A percentile compares a stretch with the other conserved stretches of the same genome.
Evolutionary conservation across 257 asterid species (phyloP).

Genomic region (Rhazya stricta): DNA sequence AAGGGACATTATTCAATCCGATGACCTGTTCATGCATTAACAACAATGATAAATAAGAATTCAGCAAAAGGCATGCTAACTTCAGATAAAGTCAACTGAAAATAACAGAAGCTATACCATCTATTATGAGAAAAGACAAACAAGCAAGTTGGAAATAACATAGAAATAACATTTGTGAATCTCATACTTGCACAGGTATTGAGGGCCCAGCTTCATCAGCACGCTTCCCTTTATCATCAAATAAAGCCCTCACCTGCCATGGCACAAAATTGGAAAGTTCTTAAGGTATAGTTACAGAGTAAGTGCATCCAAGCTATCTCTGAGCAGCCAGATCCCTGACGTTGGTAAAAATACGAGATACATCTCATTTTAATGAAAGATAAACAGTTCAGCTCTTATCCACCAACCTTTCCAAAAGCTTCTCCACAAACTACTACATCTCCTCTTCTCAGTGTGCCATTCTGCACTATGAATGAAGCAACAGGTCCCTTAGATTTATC

Average conservation of each 20-base stretch:
- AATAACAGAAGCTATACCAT: not conserved
- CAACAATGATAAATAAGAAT: constrained; percentile 13
- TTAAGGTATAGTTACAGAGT: constrained; percentile 11
- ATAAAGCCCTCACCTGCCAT: constrained; percentile 84
- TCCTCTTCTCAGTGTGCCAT: constrained; percentile 88
- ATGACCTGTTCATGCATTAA: constrained; percentile 52
- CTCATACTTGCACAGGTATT: constrained; percentile 80
- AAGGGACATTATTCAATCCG: constrained; percentile 88
- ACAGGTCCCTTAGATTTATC: constrained; percentile 93
- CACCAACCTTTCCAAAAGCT: constrained; percentile 96
- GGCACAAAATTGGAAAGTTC: constrained; percentile 22
- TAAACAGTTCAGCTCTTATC: constrained; percentile 16
- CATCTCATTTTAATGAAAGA: not conserved
- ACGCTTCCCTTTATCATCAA: constrained; percentile 79
- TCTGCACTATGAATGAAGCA: constrained; percentile 93
- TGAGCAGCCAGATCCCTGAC: not conserved
- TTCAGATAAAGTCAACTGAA: not conserved
- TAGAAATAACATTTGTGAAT: not conserved
- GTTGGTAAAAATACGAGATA: constrained; percentile 7
- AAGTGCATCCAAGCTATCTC: constrained; percentile 4
- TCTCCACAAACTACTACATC: constrained; percentile 85
- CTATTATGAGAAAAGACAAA: not conserved
- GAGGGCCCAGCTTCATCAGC: constrained; percentile 91
- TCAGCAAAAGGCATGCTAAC: constrained; percentile 8
- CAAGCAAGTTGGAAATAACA: not conserved